Percentiles rank a stretch among this genome's conserved stretches.
Conservation (phyloP, 371 early-diverging fungal species). For the Mucor indicus region DNA sequence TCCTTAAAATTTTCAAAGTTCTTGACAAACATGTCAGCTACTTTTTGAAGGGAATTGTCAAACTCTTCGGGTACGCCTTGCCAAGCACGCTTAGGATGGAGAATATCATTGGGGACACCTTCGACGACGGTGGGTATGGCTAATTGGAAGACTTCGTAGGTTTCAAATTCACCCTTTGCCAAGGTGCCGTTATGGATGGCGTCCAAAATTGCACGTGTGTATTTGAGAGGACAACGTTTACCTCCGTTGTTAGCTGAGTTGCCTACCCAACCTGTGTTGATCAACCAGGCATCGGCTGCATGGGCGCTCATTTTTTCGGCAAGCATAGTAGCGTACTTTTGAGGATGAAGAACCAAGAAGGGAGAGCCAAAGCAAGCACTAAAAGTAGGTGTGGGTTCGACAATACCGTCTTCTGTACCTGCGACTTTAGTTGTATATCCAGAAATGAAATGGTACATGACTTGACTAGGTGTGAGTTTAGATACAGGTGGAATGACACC, state of each 20-base stretch:
- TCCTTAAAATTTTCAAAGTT: slow-evolving; percentile 89
- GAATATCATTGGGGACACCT: slow-evolving; percentile 82
- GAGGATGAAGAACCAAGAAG: slow-evolving; percentile 96
- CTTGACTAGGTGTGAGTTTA: slow-evolving; percentile 87
- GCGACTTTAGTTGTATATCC: slow-evolving; percentile 93
- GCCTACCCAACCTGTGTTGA: slow-evolving; percentile 98
- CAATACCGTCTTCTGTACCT: slow-evolving; percentile 96
- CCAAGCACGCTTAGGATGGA: slow-evolving; percentile 90
- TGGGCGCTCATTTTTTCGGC: slow-evolving; percentile 91
- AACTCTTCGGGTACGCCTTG: slow-evolving; percentile 63
- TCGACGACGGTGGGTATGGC: slow-evolving; percentile 75
- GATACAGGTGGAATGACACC: slow-evolving; percentile 96
- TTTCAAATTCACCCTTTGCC: slow-evolving; percentile 68
- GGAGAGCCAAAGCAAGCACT: slow-evolving; percentile 96
- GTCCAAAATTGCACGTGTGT: slow-evolving; percentile 96
- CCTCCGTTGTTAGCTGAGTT: slow-evolving; percentile 73
- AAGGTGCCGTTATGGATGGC: slow-evolving; percentile 92
- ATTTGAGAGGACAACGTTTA: slow-evolving; percentile 91
- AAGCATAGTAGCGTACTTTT: slow-evolving; percentile 95
- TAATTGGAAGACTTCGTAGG: slow-evolving; percentile 82
- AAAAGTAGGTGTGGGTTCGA: slow-evolving; percentile 88
- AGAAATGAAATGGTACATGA: slow-evolving; percentile 97
- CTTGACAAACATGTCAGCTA: slow-evolving; percentile 81
- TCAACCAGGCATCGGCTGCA: slow-evolving; percentile 90
- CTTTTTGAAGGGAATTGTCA: slow-evolving; percentile 59